A percentile compares a stretch with the other conserved stretches of the same genome.
Evolutionary conservation across 2,329 filamentous ascomycete species (phyloP).

Genomic region (Penicillium sp.): DNA sequence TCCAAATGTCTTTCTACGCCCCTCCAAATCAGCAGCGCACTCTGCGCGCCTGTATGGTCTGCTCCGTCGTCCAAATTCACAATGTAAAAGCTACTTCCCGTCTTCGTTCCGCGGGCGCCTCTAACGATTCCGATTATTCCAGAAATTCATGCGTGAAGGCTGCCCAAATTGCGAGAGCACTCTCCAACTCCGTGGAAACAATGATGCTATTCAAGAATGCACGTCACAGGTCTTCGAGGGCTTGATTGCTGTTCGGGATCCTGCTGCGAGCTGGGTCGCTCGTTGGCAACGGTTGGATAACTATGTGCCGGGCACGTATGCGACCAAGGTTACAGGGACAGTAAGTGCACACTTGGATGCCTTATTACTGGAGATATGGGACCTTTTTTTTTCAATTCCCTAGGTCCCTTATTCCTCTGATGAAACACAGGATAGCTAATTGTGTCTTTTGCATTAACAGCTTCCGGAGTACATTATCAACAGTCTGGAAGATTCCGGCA

Average conservation of each 20-base stretch:
- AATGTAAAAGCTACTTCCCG: conserved; percentile 45
- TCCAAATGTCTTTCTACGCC: conserved; percentile 54
- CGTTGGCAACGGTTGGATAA: conserved; percentile 86
- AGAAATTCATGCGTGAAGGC: conserved; percentile 78
- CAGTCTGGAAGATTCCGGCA: conserved; percentile 50
- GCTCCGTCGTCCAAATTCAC: conserved; percentile 82
- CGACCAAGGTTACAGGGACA: conserved; percentile 83
- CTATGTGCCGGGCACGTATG: conserved; percentile 84
- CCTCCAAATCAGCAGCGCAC: conserved; percentile 68
- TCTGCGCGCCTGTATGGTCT: conserved; percentile 96
- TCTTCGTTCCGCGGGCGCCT: not conserved
- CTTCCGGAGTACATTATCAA: conserved; percentile 51
- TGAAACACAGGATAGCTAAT: not conserved
- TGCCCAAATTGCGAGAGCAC: conserved; percentile 96
- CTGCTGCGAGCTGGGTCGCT: conserved; percentile 84
- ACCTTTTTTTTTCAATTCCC: not conserved
- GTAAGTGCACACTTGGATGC: conserved; percentile 32
- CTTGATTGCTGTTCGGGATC: conserved; percentile 73
- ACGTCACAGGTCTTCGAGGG: conserved; percentile 95
- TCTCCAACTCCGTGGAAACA: conserved; percentile 68
- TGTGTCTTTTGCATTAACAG: conserved; percentile 21
- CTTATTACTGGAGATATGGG: not conserved
- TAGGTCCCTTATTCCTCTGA: not conserved
- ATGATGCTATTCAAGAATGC: conserved; percentile 79
- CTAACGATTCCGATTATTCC: conserved; percentile 9